Base-by-base conservation (phyloP, 495 filamentous ascomycete species). In the Ascobolus immersus region DNA sequence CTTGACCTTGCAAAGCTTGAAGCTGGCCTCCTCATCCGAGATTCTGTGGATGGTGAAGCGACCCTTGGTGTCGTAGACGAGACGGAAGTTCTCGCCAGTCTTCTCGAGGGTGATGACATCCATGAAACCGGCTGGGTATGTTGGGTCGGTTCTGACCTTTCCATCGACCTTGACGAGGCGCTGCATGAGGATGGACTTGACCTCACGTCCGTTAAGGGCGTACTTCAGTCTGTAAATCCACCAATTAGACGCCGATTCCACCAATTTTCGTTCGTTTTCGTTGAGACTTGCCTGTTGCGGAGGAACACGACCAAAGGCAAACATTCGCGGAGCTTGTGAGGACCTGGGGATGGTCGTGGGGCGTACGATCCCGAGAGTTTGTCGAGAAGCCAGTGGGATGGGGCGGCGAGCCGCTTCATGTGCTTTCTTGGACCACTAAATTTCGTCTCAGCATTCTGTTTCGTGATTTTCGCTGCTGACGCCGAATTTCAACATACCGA, bases 1-100 rank as follows among this genome's bases (percentile, higher is more conserved):
- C 77, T 92, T 93, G 65, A 94, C 89, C 67, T 94, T 96, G 62
- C 80, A 80, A 41, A 96, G 68, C 75, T 96, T 96, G 75, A 89
- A 96, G 65, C 74, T 69, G 45, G 86, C 82, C 76, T 96, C 86
- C 67, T 92, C 89, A 40, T 71, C 61, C 50, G 84, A 77, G 65
- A 94, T 92, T 53, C 86, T 78, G 74, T 96, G 86, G 51, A 96
- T 82, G 55, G 89, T 94, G 77, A 93, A 96, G 53, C 86, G 86
- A 46, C 86, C 86, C 75, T 96, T 96, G 68, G 89, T 94, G 54
- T 96, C 89, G 69, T 94, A 96, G 67, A 96, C 66, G 45, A 96
- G 77, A 52, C 86, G 82, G 77, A 96, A 96, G 73, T 91, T 69
- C 71, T 96, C 86, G 64, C 78, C 79, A 41, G 86, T 96, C 77